Conservation (phyloP, 2,329 filamentous ascomycete genomes). For the Pezizomycotina sp. region DNA sequence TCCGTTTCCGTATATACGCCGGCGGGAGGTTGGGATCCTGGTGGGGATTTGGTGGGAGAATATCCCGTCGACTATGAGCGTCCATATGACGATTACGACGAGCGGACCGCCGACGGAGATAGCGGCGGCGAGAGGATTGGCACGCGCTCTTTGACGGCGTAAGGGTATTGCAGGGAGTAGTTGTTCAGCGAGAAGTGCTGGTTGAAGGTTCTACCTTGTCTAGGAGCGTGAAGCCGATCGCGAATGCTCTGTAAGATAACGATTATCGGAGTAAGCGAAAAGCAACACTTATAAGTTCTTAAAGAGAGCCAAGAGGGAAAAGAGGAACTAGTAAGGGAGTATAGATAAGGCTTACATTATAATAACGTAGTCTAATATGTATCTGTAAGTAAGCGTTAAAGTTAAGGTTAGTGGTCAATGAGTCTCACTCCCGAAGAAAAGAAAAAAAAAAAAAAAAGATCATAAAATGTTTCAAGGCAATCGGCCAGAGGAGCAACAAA, state of each 20-base stretch:
- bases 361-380: constrained; percentile 43
- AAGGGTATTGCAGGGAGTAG: constrained; percentile 42
- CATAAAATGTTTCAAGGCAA: background rate
- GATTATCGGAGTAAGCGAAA: background rate
- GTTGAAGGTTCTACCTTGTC: constrained; percentile 40
- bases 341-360: constrained; percentile 37
- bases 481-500: background rate
- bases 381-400: constrained; percentile 24
- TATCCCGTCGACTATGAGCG: constrained; percentile 41
- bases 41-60: constrained; percentile 37
- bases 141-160: constrained; percentile 39
- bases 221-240: constrained; percentile 37
- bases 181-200: constrained; percentile 42
- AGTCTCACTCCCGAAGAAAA: too few relatives aligned
- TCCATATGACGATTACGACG: constrained; percentile 39
- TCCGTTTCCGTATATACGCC: constrained; percentile 30
- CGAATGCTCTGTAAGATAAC: constrained; percentile 33
- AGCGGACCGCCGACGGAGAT: constrained; percentile 37
- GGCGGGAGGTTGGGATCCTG: constrained; percentile 27
- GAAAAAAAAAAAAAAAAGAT: too few relatives aligned
- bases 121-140: constrained; percentile 36
- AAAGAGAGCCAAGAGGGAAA: constrained; percentile 6
- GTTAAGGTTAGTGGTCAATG: background rate
- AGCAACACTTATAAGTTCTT: constrained; percentile 8
- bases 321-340: constrained; percentile 2